Evolutionary conservation across 1,284 basidiomycete species (phyloP), one percentile per base, ranked within the genome.

Genomic region (Leccinum griseonigrum): DNA sequence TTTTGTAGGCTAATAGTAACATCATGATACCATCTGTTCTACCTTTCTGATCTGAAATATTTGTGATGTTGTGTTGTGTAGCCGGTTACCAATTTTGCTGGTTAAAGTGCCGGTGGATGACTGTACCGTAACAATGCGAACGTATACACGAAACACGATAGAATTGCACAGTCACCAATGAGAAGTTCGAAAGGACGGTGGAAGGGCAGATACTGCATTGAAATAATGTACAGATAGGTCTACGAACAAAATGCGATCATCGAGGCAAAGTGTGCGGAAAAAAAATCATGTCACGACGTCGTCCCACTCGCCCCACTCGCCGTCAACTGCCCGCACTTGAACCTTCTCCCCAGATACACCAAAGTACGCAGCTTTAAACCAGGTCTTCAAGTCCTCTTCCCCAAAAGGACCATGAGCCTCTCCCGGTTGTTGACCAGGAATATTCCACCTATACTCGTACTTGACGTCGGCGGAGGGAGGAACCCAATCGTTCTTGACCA

Each of bases 381-480:
- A 94, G 4, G 81, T 79, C 56, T 80, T 81, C 82, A 94, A 85
- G 64, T 94, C 89, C 4, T 88, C 85, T 72, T 88, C 88, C 43
- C 79, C 77, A 69, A 89, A 94, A 6, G 92, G 92, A 2, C 92
- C 92, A 69, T 91, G 93, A 3, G 82, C 76, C 63, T 87, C 81
- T 18, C 77, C 81, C 5, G 80, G 74, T 58, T 79, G 74, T 8
- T 80, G 78, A 53, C 78, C 81, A 31, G 82, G 81, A 22, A 83
- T 73, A 60, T 84, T 81, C 92, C 92, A 94, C 69, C 83, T 87
- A 74, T 92, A 94, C 71, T 92, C 89, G 74, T 87, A 94, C 71
- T 82, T 82, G 60, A 86, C 76, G 69, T 91, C 85, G 16, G 86
- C 84, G n/a, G 90, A 91, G 1, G 88, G 87, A 13, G 92, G 90